Percentiles rank a stretch among this genome's conserved stretches.
These are phyloP conservation scores for Trichoderma hamatum DNA, from an alignment of 2,329 filamentous ascomycete species.

Conservation along the genomic window DNA sequence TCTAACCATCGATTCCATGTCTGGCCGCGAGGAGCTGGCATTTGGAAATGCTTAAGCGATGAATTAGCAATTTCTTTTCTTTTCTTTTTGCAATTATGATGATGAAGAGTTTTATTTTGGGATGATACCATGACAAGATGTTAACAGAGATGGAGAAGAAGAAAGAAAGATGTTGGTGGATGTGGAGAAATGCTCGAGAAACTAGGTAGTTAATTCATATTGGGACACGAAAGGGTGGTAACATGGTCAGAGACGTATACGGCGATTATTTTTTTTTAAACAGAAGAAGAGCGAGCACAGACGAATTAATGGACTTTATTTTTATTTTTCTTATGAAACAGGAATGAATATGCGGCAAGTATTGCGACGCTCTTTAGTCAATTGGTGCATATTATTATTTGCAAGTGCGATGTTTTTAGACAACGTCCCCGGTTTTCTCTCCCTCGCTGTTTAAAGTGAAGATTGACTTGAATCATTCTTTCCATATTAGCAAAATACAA, in stretches of 20 bases:
- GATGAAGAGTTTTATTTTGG: background rate
- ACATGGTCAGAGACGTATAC: background rate
- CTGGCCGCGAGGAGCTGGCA: conserved; percentile 36
- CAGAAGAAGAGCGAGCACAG: background rate
- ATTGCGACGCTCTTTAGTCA: background rate
- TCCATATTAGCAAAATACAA: background rate
- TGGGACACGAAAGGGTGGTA: background rate
- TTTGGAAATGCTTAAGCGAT: conserved; percentile 32
- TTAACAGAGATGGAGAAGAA: background rate
- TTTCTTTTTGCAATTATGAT: background rate
- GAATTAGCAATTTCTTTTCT: background rate
- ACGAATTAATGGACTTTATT: background rate
- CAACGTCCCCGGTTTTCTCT: too few relatives aligned
- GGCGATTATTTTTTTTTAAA: background rate
- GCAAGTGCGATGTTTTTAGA: too few relatives aligned
- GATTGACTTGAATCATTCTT: too few relatives aligned
- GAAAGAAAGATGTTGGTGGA: background rate
- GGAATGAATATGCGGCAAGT: background rate
- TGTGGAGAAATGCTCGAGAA: background rate
- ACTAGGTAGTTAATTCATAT: background rate
- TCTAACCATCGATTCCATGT: conserved; percentile 39
- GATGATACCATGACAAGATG: background rate
- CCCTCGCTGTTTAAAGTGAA: too few relatives aligned
- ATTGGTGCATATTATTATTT: background rate
- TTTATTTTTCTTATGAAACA: background rate